Percentiles rank a stretch among this genome's conserved stretches.
Conservation (phyloP, 352 stramenopile genomes). For the Phytophthora cactorum region DNA sequence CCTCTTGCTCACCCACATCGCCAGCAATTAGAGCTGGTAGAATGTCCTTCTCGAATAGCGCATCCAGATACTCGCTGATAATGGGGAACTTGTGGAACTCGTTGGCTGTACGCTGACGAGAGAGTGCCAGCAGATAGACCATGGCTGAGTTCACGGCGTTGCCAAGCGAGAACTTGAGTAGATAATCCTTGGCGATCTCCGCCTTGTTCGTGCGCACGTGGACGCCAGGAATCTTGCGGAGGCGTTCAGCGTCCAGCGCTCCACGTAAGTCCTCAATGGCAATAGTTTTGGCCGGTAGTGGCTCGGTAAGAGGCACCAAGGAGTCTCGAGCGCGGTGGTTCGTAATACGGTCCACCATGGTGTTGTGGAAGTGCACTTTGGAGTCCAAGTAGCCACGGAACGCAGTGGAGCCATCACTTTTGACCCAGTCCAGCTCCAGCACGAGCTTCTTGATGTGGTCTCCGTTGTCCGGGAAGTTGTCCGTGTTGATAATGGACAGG, state of each 20-base stretch:
- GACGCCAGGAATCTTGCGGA: constrained; percentile 53
- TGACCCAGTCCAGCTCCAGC: constrained; percentile 30
- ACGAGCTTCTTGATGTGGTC: constrained; percentile 58
- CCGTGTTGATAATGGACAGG: constrained; percentile 82
- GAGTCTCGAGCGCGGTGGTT: constrained; percentile 47
- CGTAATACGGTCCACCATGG: constrained; percentile 86
- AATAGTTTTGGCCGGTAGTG: constrained; percentile 64
- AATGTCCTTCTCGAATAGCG: constrained; percentile 86
- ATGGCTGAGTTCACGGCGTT: constrained; percentile 94
- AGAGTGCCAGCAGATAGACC: constrained; percentile 79
- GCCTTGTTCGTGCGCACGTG: constrained; percentile 44
- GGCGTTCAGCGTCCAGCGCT: constrained; percentile 36
- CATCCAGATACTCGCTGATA: constrained; percentile 80
- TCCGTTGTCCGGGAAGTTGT: constrained; percentile 81
- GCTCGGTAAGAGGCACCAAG: constrained; percentile 68
- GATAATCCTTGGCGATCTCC: constrained; percentile 80
- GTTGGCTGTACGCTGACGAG: constrained; percentile 47
- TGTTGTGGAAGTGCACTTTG: constrained; percentile 82
- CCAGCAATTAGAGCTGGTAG: constrained; percentile 46
- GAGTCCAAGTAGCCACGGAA: constrained; percentile 51
- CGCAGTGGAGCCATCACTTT: constrained; percentile 6
- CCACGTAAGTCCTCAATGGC: constrained; percentile 69
- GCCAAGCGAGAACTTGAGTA: constrained; percentile 91
- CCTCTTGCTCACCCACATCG: constrained; percentile 36
- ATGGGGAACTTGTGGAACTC: constrained; percentile 35